phyloP scores from a whole-genome alignment of 495 filamentous ascomycete species.

The Podospora sp. region DNA sequence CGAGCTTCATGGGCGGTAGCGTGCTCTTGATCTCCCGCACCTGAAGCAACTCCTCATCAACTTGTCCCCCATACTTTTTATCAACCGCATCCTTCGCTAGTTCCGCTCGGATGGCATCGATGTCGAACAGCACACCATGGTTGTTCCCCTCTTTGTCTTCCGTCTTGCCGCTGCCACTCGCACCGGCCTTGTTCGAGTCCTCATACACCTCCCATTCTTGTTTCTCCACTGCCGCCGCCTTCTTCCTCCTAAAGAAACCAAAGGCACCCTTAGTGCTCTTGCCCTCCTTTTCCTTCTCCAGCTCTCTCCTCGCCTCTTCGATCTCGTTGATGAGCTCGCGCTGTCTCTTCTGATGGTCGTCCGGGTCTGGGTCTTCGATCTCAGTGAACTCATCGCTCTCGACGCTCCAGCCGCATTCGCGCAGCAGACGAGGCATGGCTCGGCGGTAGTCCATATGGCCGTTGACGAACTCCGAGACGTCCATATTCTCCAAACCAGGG shows the following conservation, averaged over 20 bases:
- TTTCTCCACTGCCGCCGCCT: slow-evolving; percentile 57
- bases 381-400: slow-evolving; percentile 93
- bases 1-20: slow-evolving; percentile 83
- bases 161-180: slow-evolving; percentile 32
- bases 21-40: slow-evolving; percentile 85
- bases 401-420: slow-evolving; percentile 81
- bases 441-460: slow-evolving; percentile 97
- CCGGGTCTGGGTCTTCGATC: slow-evolving; percentile 96
- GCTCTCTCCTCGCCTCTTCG: slow-evolving; percentile 85
- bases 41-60: slow-evolving; percentile 55
- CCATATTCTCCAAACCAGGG: slow-evolving; percentile 83
- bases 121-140: slow-evolving; percentile 81
- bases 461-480: slow-evolving; percentile 82
- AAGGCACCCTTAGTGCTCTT: slow-evolving; percentile 55
- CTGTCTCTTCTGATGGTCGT: slow-evolving; percentile 85
- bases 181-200: slow-evolving; percentile 41
- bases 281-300: slow-evolving; percentile 61
- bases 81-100: slow-evolving; percentile 65
- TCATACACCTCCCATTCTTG: slow-evolving; percentile 97
- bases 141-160: slow-evolving; percentile 52
- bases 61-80: slow-evolving; percentile 16
- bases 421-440: slow-evolving; percentile 84
- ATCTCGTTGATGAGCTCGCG: slow-evolving; percentile 94
- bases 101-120: slow-evolving; percentile 90
- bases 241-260: slow-evolving; percentile 78